Conservation (phyloP, 2,329 filamentous ascomycete species). For the Zymoseptoria pseudotritici region DNA sequence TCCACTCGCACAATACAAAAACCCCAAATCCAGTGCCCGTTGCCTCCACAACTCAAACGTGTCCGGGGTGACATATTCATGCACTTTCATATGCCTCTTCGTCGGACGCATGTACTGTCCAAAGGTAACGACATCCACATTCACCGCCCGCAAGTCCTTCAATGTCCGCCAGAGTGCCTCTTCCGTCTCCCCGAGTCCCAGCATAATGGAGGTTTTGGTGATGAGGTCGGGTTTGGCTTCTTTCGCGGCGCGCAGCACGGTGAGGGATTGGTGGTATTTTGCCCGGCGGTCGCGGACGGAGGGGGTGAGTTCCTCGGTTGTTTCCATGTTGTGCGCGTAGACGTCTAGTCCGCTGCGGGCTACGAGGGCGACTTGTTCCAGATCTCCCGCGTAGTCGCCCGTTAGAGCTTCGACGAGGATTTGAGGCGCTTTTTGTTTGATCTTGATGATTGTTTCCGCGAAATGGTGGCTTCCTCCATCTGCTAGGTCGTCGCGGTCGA, state of each 20-base stretch:
- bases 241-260: constrained; percentile 76
- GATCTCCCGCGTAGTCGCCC: constrained; percentile 76
- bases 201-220: constrained; percentile 98
- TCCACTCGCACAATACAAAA: constrained; percentile 91
- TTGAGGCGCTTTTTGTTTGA: constrained; percentile 65
- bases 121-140: constrained; percentile 94
- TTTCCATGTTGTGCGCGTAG: constrained; percentile 96
- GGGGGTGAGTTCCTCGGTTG: constrained; percentile 81
- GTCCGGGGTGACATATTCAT: constrained; percentile 87
- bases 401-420: constrained; percentile 79
- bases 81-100: constrained; percentile 93
- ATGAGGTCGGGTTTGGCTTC: constrained; percentile 68
- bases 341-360: constrained; percentile 87
- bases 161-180: constrained; percentile 74
- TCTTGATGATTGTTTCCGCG: constrained; percentile 86
- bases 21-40: constrained; percentile 86
- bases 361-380: constrained; percentile 80
- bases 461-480: constrained; percentile 88
- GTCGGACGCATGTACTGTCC: constrained; percentile 99
- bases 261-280: constrained; percentile 77
- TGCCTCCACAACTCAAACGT: constrained; percentile 88
- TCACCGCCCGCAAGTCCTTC: constrained; percentile 67
- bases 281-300: constrained; percentile 84
- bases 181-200: constrained; percentile 88
- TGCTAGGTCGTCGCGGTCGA: constrained; percentile 84